phyloP scores from a whole-genome alignment of 805 yeast species.

The Myxozyma monticola region DNA sequence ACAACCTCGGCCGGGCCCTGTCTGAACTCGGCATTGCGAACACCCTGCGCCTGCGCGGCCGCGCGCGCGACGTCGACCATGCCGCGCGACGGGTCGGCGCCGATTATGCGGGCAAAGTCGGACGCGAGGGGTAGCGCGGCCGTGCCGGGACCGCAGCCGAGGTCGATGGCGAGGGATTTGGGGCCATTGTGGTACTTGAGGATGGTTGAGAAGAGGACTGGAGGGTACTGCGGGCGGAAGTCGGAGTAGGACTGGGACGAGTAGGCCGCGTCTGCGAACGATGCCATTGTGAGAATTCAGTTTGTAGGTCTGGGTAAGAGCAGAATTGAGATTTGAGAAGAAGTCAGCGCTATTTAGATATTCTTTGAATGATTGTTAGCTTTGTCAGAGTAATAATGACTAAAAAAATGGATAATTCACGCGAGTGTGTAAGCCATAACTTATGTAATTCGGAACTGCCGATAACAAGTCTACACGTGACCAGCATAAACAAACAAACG shows the following conservation, averaged over 20 bases:
- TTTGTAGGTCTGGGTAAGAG: slow-evolving; percentile 70
- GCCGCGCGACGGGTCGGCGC: slow-evolving; percentile 58
- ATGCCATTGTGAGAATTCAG: slow-evolving; percentile 51
- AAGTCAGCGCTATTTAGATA: no score
- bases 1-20: slow-evolving; percentile 31
- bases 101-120: slow-evolving; percentile 53
- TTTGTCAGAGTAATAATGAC: slow-evolving; percentile 68
- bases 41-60: slow-evolving; percentile 32
- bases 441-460: slow-evolving; percentile 57
- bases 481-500: slow-evolving; percentile 59
- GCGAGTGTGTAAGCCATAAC: slow-evolving; percentile 52
- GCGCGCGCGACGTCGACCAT: slow-evolving; percentile 55
- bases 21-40: slow-evolving; percentile 19
- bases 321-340: no score
- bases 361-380: slow-evolving; percentile 56
- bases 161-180: slow-evolving; percentile 53
- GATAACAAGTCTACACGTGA: slow-evolving; percentile 59
- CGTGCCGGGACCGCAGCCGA: slow-evolving; percentile 81
- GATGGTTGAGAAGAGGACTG: slow-evolving; percentile 47
- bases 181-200: slow-evolving; percentile 44
- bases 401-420: slow-evolving; percentile 50
- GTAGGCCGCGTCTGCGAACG: slow-evolving; percentile 19
- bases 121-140: slow-evolving; percentile 57
- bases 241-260: slow-evolving; percentile 45
- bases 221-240: slow-evolving; percentile 70